Base-by-base conservation (phyloP, 805 yeast genomes). In the Hanseniaspora guilliermondii region DNA sequence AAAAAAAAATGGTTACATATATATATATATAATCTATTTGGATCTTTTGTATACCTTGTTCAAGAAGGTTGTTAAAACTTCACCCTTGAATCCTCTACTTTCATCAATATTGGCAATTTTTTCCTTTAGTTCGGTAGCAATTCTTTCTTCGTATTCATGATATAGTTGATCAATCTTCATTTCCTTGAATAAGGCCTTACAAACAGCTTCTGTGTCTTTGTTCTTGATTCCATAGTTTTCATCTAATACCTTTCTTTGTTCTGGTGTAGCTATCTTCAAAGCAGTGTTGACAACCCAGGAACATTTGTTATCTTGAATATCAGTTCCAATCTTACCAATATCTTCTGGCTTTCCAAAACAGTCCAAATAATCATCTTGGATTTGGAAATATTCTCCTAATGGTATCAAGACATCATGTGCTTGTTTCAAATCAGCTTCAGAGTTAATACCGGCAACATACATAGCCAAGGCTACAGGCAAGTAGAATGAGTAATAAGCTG, bases 281-380 rank as follows among this genome's bases (percentile, higher is more conserved):
- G 98, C 98, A 62, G 87, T 85, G 76, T 93, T 93, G 64, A 93
- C 78, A 55, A 93, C 82, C 99, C 99, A 93, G 44, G 96, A 85
- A 71, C 99, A 93, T 72, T 93, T 93, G 79, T 93, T 93, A 72
- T 93, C 99, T 73, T 85, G 85, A 66, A 93, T 93, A 69, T 93
- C 99, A 57, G 98, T 93, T 61, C 99, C 99, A 62, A 93, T 87
- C 76, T 93, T 93, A 59, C 99, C 99, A 65, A 89, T 93, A 65
- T 91, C 87, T 66, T 86, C 94, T 42, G 98, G 96, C 63, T 91
- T 87, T 60, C 98, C 99, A 66, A 87, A 93, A 70, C 96, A 87
- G 71, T 93, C 99, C 60, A 93, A 78, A 73, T 76, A 93, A 70
- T 93, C 99, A 68, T 93, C 99, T 73, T 93, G 98, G 62, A 93